Conservation (phyloP, 1,139 yeast genomes). For the Scheffersomyces titani region DNA sequence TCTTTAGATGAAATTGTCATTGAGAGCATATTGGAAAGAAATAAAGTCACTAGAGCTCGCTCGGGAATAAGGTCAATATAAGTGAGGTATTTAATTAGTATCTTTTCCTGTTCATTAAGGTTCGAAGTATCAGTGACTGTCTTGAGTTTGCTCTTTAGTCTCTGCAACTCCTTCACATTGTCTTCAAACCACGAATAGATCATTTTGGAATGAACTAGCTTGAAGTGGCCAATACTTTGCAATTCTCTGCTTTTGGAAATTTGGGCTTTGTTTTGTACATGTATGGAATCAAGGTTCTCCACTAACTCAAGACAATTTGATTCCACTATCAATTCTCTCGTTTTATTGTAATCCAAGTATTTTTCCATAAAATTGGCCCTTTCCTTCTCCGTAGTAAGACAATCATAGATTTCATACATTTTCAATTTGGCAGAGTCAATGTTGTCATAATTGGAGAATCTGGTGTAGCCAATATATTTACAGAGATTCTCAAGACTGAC, state of each 20-base stretch:
- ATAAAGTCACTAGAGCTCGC: conserved; percentile 18
- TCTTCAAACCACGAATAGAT: conserved; percentile 16
- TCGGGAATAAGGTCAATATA: conserved; percentile 21
- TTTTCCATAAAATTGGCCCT: conserved; percentile 20
- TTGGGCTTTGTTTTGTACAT: conserved; percentile 4
- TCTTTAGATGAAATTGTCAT: conserved; percentile 17
- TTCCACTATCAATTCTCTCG: conserved; percentile 30
- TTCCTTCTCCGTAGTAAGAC: conserved; percentile 8
- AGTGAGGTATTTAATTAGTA: conserved; percentile 15
- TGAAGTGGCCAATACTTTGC: conserved; percentile 8
- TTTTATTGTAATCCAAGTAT: conserved; percentile 24
- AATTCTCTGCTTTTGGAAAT: conserved; percentile 4
- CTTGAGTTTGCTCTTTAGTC: conserved; percentile 2
- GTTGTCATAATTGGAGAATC: conserved; percentile 12
- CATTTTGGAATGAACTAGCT: conserved; percentile 6
- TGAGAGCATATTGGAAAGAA: conserved; percentile 22
- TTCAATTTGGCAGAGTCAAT: conserved; percentile 5
- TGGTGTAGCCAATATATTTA: conserved; percentile 17
- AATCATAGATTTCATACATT: conserved; percentile 20
- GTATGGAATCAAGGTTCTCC: conserved; percentile 8
- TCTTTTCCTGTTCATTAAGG: conserved; percentile 12
- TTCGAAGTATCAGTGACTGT: conserved; percentile 2
- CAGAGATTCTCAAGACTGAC: conserved; percentile 22
- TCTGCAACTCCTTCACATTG: conserved; percentile 6
- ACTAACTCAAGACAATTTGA: conserved; percentile 19